Evolutionary conservation across 2,329 filamentous ascomycete genomes (phyloP).

Genomic region (Beauveria brongniartii): DNA sequence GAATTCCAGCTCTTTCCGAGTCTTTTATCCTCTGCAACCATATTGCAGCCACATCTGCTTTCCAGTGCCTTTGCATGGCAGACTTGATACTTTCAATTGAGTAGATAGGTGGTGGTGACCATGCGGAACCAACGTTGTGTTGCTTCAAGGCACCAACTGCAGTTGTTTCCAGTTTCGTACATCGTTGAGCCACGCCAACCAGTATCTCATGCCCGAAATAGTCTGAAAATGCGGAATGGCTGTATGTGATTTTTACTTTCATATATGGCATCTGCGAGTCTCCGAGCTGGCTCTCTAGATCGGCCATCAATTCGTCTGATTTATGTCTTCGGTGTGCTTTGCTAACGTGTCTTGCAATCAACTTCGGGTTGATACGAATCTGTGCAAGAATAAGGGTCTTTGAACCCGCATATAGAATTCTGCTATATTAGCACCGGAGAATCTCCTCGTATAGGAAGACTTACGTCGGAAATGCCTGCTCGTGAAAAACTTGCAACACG

Average conservation of each 20-base stretch:
- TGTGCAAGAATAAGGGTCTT: conserved; percentile 42
- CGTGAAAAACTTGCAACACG: conserved; percentile 39
- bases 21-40: conserved; percentile 29
- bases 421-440: conserved; percentile 15
- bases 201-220: conserved; percentile 17
- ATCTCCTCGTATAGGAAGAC: conserved; percentile 9
- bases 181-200: conserved; percentile 29
- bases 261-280: conserved; percentile 40
- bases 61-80: conserved; percentile 43
- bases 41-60: conserved; percentile 32
- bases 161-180: conserved; percentile 45
- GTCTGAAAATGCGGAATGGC: conserved; percentile 46
- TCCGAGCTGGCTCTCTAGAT: conserved; percentile 50
- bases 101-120: conserved; percentile 38
- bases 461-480: conserved; percentile 35
- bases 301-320: conserved; percentile 49
- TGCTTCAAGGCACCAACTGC: conserved; percentile 42
- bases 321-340: conserved; percentile 26
- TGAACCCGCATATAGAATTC: conserved; percentile 35
- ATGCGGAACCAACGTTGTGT: conserved; percentile 39
- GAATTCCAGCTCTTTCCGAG: not conserved
- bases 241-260: conserved; percentile 43
- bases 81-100: conserved; percentile 32
- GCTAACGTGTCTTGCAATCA: conserved; percentile 1
- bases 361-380: conserved; percentile 25